phyloP scores from a whole-genome alignment of 768 basidiomycete genomes.

The Exsudoporus frostii region DNA sequence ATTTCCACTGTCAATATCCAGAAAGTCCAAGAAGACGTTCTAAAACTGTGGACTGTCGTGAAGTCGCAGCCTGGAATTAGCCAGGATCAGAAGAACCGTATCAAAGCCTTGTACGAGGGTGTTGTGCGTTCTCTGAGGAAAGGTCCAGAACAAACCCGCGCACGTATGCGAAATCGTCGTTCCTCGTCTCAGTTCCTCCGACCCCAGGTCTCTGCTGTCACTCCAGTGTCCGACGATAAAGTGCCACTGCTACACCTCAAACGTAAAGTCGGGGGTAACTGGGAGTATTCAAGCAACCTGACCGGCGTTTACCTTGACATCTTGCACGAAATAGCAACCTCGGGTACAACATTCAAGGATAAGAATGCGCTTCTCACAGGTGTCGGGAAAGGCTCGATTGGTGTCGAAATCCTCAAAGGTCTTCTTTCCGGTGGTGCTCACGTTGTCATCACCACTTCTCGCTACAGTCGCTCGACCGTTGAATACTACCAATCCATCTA shows the following conservation, averaged over 20 bases:
- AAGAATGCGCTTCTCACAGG: conserved; percentile 98
- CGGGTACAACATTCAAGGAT: conserved; percentile 97
- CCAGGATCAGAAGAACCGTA: conserved; percentile 93
- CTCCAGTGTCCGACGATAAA: conserved; percentile 79
- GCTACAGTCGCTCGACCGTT: conserved; percentile 92
- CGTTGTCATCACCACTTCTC: conserved; percentile 96
- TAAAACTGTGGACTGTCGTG: conserved; percentile 96
- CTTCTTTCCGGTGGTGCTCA: conserved; percentile 94
- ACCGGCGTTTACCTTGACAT: conserved; percentile 96
- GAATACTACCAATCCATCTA: conserved; percentile 99
- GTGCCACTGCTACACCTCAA: conserved; percentile 94
- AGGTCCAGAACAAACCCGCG: conserved; percentile 56
- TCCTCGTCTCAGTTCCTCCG: conserved; percentile 97
- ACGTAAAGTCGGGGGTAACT: conserved; percentile 89
- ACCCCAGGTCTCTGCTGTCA: conserved; percentile 72
- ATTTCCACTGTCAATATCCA: conserved; percentile 88
- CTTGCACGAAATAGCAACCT: conserved; percentile 96
- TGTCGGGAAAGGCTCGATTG: conserved; percentile 97
- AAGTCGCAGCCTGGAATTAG: conserved; percentile 97
- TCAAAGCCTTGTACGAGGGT: conserved; percentile 93
- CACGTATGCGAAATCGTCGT: conserved; percentile 69
- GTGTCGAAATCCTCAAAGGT: conserved; percentile 96
- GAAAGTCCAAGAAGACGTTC: conserved; percentile 96
- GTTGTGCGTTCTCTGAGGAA: conserved; percentile 92
- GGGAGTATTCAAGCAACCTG: conserved; percentile 97